phyloP scores from a whole-genome alignment of 1,139 yeast species.

The Keqinozyma sinolaborantium region DNA sequence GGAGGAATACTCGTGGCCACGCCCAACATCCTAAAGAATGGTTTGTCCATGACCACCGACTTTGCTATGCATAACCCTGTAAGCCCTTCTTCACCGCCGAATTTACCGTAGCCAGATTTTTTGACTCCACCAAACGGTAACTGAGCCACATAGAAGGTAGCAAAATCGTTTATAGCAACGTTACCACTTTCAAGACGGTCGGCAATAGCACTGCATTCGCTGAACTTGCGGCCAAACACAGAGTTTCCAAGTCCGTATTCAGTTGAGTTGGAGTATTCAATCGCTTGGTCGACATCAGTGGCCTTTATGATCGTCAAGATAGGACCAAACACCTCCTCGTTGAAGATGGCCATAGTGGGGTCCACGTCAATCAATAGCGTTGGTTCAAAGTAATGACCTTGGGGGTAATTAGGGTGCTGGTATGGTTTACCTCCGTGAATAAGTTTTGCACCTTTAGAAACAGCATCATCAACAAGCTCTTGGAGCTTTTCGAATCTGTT shows the following conservation, averaged over 20 bases:
- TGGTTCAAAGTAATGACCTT: slow-evolving; percentile 90
- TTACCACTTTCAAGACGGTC: slow-evolving; percentile 72
- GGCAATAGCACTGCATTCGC: slow-evolving; percentile 59
- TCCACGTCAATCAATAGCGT: slow-evolving; percentile 83
- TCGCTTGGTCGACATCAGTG: slow-evolving; percentile 58
- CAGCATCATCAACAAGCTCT: slow-evolving; percentile 67
- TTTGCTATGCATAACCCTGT: slow-evolving; percentile 85
- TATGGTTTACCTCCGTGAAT: slow-evolving; percentile 76
- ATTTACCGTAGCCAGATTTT: slow-evolving; percentile 93
- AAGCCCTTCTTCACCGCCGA: slow-evolving; percentile 95
- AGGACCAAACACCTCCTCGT: slow-evolving; percentile 93
- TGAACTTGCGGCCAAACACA: slow-evolving; percentile 66
- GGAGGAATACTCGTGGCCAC: slow-evolving; percentile 82
- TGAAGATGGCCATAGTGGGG: slow-evolving; percentile 72
- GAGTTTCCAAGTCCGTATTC: slow-evolving; percentile 91
- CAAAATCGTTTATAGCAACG: slow-evolving; percentile 95
- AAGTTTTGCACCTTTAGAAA: slow-evolving; percentile 73
- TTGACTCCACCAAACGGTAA: slow-evolving; percentile 93
- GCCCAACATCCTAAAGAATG: slow-evolving; percentile 53
- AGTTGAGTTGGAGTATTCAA: slow-evolving; percentile 80
- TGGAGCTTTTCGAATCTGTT: slow-evolving; percentile 68
- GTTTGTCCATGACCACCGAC: slow-evolving; percentile 79
- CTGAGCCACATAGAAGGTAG: slow-evolving; percentile 92
- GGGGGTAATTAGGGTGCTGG: slow-evolving; percentile 88
- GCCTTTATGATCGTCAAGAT: slow-evolving; percentile 78